Evolutionary conservation across 108 stramenopile species (phyloP).

Genomic region (Cyclotella cryptica): DNA sequence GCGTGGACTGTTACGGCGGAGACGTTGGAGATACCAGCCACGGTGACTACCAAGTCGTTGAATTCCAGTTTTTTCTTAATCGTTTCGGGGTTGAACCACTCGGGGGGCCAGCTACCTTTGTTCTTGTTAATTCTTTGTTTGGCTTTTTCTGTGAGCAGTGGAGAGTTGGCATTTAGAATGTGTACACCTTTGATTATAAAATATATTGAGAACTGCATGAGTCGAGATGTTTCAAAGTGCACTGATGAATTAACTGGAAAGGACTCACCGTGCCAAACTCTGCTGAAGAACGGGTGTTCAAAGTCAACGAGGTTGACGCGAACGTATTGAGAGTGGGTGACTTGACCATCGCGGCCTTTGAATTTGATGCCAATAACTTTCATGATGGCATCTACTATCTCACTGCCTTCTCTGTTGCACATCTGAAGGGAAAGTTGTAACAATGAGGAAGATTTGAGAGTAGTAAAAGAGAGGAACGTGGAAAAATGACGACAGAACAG

Average conservation of each 20-base stretch:
- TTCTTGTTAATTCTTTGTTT: constrained; percentile 18
- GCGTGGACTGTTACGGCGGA: constrained; percentile 6
- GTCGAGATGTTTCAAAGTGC: no score
- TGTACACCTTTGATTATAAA: background rate
- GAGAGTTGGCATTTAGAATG: constrained; percentile 36
- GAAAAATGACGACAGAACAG: background rate
- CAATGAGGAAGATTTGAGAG: background rate
- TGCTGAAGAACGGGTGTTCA: constrained; percentile 50
- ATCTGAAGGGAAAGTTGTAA: constrained; percentile 34
- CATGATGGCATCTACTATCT: constrained; percentile 82
- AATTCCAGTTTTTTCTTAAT: constrained; percentile 35
- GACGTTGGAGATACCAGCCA: constrained; percentile 36
- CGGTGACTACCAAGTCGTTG: constrained; percentile 31
- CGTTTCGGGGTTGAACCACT: constrained; percentile 35
- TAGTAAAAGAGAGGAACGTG: background rate
- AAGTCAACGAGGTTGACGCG: constrained; percentile 19
- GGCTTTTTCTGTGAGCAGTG: constrained; percentile 39
- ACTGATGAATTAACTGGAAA: no score
- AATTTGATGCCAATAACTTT: constrained; percentile 66
- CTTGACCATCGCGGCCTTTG: constrained; percentile 24
- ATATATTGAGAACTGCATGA: no score
- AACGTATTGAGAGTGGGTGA: constrained; percentile 42
- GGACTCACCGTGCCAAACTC: constrained; percentile 38
- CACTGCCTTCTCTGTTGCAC: constrained; percentile 64
- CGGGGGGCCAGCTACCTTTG: constrained; percentile 34